Percentiles rank a stretch among this genome's conserved stretches.
Conservation (phyloP, 2,329 filamentous ascomycete genomes). For the Alternaria sp. region DNA sequence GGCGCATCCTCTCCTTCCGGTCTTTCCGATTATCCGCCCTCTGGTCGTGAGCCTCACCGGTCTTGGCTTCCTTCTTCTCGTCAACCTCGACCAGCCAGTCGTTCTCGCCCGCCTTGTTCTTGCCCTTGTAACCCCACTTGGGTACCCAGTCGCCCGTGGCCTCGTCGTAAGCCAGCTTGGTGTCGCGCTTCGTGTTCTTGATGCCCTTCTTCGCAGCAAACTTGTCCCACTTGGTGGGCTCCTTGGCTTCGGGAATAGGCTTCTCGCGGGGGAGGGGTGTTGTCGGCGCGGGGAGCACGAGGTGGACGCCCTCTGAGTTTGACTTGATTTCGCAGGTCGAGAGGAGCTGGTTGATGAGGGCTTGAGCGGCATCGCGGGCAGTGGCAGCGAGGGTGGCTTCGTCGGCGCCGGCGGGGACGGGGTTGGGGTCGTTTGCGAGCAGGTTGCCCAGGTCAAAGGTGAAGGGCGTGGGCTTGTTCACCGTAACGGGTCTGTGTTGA, state of each 20-base stretch:
- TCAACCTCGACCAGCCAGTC: constrained; percentile 95
- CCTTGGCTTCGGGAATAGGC: constrained; percentile 79
- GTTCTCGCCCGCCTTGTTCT: constrained; percentile 81
- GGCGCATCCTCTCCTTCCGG: constrained; percentile 56
- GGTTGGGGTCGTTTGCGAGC: constrained; percentile 85
- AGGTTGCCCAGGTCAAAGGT: constrained; percentile 91
- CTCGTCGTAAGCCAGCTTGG: constrained; percentile 85
- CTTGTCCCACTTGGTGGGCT: constrained; percentile 91
- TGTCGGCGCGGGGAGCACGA: constrained; percentile 73
- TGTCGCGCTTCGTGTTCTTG: constrained; percentile 82
- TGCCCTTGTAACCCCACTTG: constrained; percentile 93
- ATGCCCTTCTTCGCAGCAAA: constrained; percentile 98
- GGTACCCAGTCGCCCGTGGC: constrained; percentile 85
- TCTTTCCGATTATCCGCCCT: constrained; percentile 67
- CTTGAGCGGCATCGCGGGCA: constrained; percentile 89
- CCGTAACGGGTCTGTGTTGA: constrained; percentile 37
- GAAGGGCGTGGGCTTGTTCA: constrained; percentile 82
- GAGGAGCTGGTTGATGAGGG: constrained; percentile 91
- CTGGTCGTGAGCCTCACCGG: constrained; percentile 63
- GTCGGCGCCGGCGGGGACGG: constrained; percentile 65
- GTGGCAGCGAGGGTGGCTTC: constrained; percentile 74
- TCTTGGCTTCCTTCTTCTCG: constrained; percentile 70
- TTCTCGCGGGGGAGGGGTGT: constrained; percentile 89
- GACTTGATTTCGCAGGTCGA: constrained; percentile 82
- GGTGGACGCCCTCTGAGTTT: constrained; percentile 72